Conservation (phyloP, 1,284 basidiomycete genomes). For the Boletellus deceptivus region DNA sequence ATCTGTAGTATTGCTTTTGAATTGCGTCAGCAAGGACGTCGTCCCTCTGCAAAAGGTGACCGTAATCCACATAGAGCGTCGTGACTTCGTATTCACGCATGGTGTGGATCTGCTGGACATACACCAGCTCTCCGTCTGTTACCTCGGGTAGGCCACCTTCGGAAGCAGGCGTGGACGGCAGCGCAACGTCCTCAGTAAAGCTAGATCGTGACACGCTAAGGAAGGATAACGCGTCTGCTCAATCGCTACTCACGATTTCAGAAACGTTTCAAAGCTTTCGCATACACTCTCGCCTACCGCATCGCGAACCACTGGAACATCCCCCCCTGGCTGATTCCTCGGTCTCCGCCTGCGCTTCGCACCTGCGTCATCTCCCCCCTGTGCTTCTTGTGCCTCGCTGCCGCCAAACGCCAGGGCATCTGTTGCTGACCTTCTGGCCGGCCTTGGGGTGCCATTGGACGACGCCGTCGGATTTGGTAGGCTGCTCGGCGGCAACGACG, state of each 20-base stretch:
- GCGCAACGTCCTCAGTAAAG: slow-evolving; percentile 76
- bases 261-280: slow-evolving; percentile 86
- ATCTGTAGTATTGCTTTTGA: slow-evolving; percentile 93
- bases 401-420: slow-evolving; percentile 65
- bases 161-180: slow-evolving; percentile 73
- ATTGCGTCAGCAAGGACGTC: slow-evolving; percentile 93
- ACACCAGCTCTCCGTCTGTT: slow-evolving; percentile 66
- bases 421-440: slow-evolving; percentile 45
- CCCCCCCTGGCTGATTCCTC: slow-evolving; percentile 51
- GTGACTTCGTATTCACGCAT: slow-evolving; percentile 93
- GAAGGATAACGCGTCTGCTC: neutral
- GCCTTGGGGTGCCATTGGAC: slow-evolving; percentile 39
- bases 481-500: slow-evolving; percentile 68
- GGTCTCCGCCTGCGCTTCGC: slow-evolving; percentile 45
- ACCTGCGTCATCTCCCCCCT: slow-evolving; percentile 39
- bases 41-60: slow-evolving; percentile 86
- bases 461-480: slow-evolving; percentile 52
- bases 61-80: slow-evolving; percentile 95
- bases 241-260: slow-evolving; percentile 72
- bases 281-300: slow-evolving; percentile 91
- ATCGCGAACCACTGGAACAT: slow-evolving; percentile 87
- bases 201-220: slow-evolving; percentile 40
- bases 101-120: slow-evolving; percentile 88
- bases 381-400: slow-evolving; percentile 49
- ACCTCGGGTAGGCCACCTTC: slow-evolving; percentile 58